Base-by-base conservation (phyloP, 768 basidiomycete species). In the Lactarius hengduanensis region DNA sequence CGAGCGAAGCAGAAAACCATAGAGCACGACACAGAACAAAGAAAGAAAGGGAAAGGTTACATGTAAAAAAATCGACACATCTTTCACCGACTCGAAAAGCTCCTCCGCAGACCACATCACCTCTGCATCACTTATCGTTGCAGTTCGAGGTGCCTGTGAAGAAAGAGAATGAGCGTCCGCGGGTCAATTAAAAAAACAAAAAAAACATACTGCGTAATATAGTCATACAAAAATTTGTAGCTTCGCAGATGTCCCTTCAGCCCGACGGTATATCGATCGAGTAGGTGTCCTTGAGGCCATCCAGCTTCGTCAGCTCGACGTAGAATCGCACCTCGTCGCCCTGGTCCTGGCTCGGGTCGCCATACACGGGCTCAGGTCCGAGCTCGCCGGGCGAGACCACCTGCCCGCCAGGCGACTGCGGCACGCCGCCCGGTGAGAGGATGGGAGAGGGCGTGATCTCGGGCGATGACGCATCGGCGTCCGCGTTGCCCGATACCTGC, bases 261-360 rank as follows among this genome's bases (percentile, higher is more conserved):
- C 70, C n/a, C 97, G 80, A 73, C 96, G n/a, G 86, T 74, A 98
- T 89, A 78, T 98, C 96, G 72, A 98, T 81, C 77, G 90, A 90
- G 77, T 90, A 96, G 55, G 95, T 92, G 74, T 93, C 92, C 71
- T 89, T 92, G 72, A 98, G 82, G 69, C 94, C 86, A 76, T 93
- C 90, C 72, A 99, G 81, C 72, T 91, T 81, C 57, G 96, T 98
- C 69, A 99, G 78, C 80, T 99, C 97, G 68, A 98, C 90, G 15
- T 88, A 92, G 81, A 98, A 98, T 71, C 92, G 87, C 71, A 99
- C 94, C 86, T 98, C 97, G 72, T 96, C 96, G 36, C 94, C 94
- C 22, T 86, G 85, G 73, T 98, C 97, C 71, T 91, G 85, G 4
- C 81, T 74, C n/a, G 79, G 71, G 64, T 92, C 92, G 16, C 96